Conservation (phyloP, 805 yeast genomes). For the Saturnispora sanitii region DNA sequence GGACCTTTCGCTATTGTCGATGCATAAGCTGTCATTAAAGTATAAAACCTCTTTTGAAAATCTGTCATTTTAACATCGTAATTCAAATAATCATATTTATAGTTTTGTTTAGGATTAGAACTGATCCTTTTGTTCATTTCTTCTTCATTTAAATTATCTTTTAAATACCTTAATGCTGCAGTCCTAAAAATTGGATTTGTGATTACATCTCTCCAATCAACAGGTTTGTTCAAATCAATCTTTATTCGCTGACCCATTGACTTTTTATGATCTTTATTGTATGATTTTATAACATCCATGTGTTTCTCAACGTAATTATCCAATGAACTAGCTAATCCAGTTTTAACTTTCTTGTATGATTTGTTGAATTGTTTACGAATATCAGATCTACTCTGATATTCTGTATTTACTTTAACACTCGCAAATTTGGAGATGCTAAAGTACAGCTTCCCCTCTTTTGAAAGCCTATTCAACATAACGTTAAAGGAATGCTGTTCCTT, state of each 20-base stretch:
- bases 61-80: constrained; percentile 17
- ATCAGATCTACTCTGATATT: not conserved
- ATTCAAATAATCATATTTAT: not conserved
- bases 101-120: not conserved
- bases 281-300: constrained; percentile 19
- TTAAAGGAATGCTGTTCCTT: no score
- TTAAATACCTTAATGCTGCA: constrained; percentile 14
- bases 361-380: constrained; percentile 15
- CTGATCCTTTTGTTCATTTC: not conserved
- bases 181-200: constrained; percentile 11
- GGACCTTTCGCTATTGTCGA: constrained; percentile 26
- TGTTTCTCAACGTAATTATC: constrained; percentile 17
- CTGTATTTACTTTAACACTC: not conserved
- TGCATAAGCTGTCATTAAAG: constrained; percentile 19
- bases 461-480: not conserved
- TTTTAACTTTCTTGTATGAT: constrained; percentile 15
- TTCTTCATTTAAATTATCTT: constrained; percentile 2
- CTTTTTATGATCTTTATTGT: constrained; percentile 16
- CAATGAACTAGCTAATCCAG: constrained; percentile 15
- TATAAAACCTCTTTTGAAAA: constrained; percentile 23
- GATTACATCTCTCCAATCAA: constrained; percentile 17
- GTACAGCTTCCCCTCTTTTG: not conserved
- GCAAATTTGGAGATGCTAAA: not conserved
- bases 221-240: constrained; percentile 13
- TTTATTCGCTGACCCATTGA: constrained; percentile 19